These are phyloP conservation scores for Carex parvula DNA, from an alignment of 176 grass and related monocot genomes.

Conservation along the genomic window DNA sequence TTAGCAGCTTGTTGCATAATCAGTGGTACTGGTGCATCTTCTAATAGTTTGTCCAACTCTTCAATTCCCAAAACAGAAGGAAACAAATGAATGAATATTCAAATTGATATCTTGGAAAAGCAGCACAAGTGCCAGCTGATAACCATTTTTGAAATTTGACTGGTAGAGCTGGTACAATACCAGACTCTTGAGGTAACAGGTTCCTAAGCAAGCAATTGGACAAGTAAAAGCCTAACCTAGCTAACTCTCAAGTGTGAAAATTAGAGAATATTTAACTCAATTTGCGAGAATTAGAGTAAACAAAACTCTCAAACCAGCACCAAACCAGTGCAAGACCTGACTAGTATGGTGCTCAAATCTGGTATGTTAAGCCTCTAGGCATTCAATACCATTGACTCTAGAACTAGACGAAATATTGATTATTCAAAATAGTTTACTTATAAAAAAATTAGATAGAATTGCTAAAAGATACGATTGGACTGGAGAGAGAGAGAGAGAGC, in stretches of 20 bases:
- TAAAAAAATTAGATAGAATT: background rate
- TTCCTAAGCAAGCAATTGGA: background rate
- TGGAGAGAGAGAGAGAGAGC: background rate
- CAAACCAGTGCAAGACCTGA: background rate
- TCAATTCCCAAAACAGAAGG: background rate
- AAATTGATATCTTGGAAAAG: background rate
- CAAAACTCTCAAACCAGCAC: background rate
- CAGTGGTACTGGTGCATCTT: constrained; percentile 56
- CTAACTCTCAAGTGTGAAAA: background rate
- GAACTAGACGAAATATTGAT: background rate
- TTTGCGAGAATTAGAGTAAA: background rate
- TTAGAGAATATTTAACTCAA: background rate
- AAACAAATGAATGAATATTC: background rate
- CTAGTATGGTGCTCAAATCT: background rate
- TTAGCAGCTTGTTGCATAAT: constrained; percentile 75
- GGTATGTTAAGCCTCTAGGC: background rate
- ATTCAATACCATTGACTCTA: background rate
- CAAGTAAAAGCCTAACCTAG: background rate
- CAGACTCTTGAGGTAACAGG: background rate
- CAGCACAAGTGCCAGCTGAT: background rate
- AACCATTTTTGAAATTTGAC: background rate
- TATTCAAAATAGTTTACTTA: background rate
- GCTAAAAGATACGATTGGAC: background rate
- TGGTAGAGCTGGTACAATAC: background rate
- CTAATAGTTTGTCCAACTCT: constrained; percentile 88